Evolutionary conservation across 2,329 filamentous ascomycete genomes (phyloP).

Genomic region (Cladobotryum protrusum): DNA sequence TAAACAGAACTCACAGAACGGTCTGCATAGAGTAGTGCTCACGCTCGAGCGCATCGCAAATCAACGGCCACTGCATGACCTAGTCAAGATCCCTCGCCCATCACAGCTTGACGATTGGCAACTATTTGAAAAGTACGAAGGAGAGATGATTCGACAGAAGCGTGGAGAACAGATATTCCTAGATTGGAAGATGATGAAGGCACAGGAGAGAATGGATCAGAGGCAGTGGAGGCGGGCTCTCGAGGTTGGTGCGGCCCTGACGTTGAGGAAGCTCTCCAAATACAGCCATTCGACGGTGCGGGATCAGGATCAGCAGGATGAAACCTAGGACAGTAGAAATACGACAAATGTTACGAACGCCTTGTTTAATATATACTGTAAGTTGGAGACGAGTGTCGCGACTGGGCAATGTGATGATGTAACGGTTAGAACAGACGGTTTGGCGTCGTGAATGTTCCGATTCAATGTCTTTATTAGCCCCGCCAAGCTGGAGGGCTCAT

Average conservation of each 20-base stretch:
- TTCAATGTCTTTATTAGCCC: no score
- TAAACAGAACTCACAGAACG: slow-evolving; percentile 33
- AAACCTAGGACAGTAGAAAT: not conserved
- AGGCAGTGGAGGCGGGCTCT: slow-evolving; percentile 23
- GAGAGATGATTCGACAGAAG: slow-evolving; percentile 33
- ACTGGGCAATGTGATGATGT: no score
- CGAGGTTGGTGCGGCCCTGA: slow-evolving; percentile 21
- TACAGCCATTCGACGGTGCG: slow-evolving; percentile 4
- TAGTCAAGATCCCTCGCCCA: slow-evolving; percentile 43
- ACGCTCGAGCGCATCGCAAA: slow-evolving; percentile 38
- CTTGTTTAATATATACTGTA: no score
- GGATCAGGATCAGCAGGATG: not conserved
- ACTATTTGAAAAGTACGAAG: slow-evolving; percentile 42
- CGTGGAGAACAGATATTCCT: slow-evolving; percentile 35
- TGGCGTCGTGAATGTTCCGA: no score
- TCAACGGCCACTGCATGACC: slow-evolving; percentile 36
- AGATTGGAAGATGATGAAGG: slow-evolving; percentile 34
- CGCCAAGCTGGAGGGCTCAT: no score
- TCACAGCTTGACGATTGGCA: slow-evolving; percentile 53
- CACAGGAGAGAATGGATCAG: slow-evolving; percentile 22
- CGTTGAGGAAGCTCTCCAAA: slow-evolving; percentile 10
- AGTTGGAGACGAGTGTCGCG: no score
- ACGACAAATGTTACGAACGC: no score
- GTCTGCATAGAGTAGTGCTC: slow-evolving; percentile 39
- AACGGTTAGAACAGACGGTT: no score